Evolutionary conservation across 202 grass and related monocot genomes (phyloP), one percentile per base, ranked within the genome.

Genomic region (Alloteropsis angusta): DNA sequence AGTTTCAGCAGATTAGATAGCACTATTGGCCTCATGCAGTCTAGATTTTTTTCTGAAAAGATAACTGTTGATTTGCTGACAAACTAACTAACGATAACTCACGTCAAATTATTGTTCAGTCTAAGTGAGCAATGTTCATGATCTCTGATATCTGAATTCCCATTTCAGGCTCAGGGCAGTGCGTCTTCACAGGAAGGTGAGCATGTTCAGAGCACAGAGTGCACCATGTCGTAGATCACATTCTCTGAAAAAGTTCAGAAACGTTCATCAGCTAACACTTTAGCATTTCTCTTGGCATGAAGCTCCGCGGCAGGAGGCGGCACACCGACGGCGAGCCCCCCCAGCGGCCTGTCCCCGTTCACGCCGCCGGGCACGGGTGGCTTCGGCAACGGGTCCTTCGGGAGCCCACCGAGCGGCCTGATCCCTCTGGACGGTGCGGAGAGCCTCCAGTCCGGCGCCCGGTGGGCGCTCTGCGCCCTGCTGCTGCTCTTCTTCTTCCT

Each of bases 101-200:
- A 35, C 3, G 4, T 32, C 4, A 6, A 11, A 43, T 34, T 11
- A 1, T 17, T 18, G 16, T 19, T 12, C 0, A 5, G 44, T 44
- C 42, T 13, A 0, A 13, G 0, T 18, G 46, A 49, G 14, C 26
- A 56, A 14, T 6, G 34, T 32, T 3, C 63, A 62, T 11, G 8
- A 61, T 1, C 22, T 68, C 61, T 84, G 16, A 88, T 43, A 14
- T 44, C 2, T 61, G n/a, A 9, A 53, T 35, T 58, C 16, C 25
- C 26, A 9, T 83, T 82, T 13, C 79, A 89, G 87, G 87, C 9
- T 89, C 83, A 4, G 87, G 87, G 53, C 79, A 89, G 39, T 89
- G 87, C 45, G 60, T 89, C 83, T 89, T 89, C 83, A 7, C 87
- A 0, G 83, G 79, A 69, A 89, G 87, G 87, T 86, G 43, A 82